Conservation (phyloP, 768 basidiomycete species). For the Fomitopsis serialis region DNA sequence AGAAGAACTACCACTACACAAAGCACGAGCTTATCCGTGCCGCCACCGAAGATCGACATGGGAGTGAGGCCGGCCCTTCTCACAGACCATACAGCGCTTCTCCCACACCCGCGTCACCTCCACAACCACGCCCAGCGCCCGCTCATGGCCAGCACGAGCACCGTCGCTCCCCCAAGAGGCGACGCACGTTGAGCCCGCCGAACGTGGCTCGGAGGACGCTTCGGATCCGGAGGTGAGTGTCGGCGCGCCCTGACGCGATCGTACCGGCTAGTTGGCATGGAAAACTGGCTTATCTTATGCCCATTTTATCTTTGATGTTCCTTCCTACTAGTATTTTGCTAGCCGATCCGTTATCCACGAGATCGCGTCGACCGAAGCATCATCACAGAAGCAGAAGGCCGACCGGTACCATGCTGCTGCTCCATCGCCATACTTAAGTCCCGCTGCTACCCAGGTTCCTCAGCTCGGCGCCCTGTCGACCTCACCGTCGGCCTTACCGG, state of each 20-base stretch:
- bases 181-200: not conserved
- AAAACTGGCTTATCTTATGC: conserved; percentile 1
- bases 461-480: conserved; percentile 3
- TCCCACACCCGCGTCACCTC: not conserved
- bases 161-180: not conserved
- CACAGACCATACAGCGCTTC: not conserved
- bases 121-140: conserved; percentile 8
- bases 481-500: conserved; percentile 7
- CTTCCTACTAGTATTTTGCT: not conserved
- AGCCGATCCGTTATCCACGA: conserved; percentile 6
- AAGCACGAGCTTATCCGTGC: conserved; percentile 47
- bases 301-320: conserved; percentile 1
- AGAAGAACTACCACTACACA: conserved; percentile 46
- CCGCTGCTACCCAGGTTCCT: not conserved
- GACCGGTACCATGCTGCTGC: not conserved
- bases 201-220: not conserved
- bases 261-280: not conserved
- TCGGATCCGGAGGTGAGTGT: not conserved
- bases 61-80: not conserved
- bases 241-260: not conserved
- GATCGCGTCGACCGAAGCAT: not conserved
- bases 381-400: not conserved
- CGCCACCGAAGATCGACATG: conserved; percentile 18
- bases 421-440: not conserved
- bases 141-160: conserved; percentile 2